A percentile compares a stretch with the other conserved stretches of the same genome.
Evolutionary conservation across 2,329 filamentous ascomycete species (phyloP).

Genomic region (Calonectria fujianensis): DNA sequence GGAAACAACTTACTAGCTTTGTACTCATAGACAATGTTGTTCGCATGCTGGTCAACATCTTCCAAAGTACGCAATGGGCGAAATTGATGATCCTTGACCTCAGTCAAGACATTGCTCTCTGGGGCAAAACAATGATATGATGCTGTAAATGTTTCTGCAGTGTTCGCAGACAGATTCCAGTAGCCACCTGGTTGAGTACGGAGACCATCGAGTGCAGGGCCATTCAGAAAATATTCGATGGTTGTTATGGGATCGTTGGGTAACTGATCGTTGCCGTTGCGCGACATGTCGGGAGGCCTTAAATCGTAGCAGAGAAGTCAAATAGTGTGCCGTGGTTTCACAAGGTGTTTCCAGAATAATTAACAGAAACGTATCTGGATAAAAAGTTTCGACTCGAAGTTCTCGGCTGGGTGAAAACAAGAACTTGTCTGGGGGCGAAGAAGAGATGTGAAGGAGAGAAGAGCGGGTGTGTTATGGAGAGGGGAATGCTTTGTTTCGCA

Average conservation of each 20-base stretch:
- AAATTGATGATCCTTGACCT: background rate
- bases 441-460: background rate
- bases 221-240: slow-evolving; percentile 15
- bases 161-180: background rate
- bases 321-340: background rate
- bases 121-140: slow-evolving; percentile 1
- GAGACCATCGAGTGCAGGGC: background rate
- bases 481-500: slow-evolving; percentile 5
- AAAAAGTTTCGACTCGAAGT: background rate
- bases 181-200: background rate
- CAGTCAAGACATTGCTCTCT: background rate
- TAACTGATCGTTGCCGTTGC: background rate
- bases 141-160: background rate
- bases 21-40: background rate
- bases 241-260: background rate
- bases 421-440: background rate
- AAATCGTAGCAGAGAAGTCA: background rate
- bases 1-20: background rate
- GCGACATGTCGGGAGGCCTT: background rate
- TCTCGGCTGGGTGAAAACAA: background rate
- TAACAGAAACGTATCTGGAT: background rate
- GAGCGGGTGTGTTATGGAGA: background rate
- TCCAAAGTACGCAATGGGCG: background rate
- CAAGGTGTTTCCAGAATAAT: background rate
- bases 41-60: background rate